A percentile compares a stretch with the other conserved stretches of the same genome.
Evolutionary conservation across 2,329 filamentous ascomycete species (phyloP).

Genomic region (Zarea fungicola): DNA sequence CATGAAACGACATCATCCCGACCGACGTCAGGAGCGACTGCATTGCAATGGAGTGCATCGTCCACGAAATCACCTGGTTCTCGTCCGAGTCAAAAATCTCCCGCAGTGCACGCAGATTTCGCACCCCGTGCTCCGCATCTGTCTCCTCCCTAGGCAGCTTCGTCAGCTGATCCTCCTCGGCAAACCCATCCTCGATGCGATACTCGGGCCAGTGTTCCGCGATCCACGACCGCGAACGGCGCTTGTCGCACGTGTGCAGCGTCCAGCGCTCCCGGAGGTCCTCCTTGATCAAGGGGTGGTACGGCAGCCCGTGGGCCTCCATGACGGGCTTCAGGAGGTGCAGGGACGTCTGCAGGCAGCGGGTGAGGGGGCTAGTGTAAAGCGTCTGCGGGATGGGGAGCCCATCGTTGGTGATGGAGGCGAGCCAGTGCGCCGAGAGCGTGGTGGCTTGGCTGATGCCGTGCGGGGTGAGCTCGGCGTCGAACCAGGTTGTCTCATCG

Average conservation of each 20-base stretch:
- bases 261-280: slow-evolving; percentile 54
- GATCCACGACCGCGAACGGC: slow-evolving; percentile 45
- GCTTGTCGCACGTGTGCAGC: slow-evolving; percentile 57
- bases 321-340: slow-evolving; percentile 43
- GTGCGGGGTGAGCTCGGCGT: slow-evolving; percentile 43
- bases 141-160: slow-evolving; percentile 43
- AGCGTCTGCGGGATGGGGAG: slow-evolving; percentile 49
- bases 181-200: slow-evolving; percentile 47
- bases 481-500: slow-evolving; percentile 33
- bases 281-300: slow-evolving; percentile 52
- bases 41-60: slow-evolving; percentile 45
- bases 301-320: slow-evolving; percentile 30
- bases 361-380: slow-evolving; percentile 53
- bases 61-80: slow-evolving; percentile 40
- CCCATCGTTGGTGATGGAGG: slow-evolving; percentile 36
- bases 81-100: slow-evolving; percentile 40
- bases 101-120: slow-evolving; percentile 39
- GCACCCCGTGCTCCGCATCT: slow-evolving; percentile 38
- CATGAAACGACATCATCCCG: slow-evolving; percentile 40
- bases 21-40: slow-evolving; percentile 36
- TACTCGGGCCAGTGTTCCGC: slow-evolving; percentile 44
- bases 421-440: slow-evolving; percentile 47
- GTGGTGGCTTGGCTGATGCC: slow-evolving; percentile 49
- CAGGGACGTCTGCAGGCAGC: slow-evolving; percentile 53
- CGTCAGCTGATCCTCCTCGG: slow-evolving; percentile 52